phyloP scores from a whole-genome alignment of 2,329 filamentous ascomycete genomes.

The Sarocladium kiliense region DNA sequence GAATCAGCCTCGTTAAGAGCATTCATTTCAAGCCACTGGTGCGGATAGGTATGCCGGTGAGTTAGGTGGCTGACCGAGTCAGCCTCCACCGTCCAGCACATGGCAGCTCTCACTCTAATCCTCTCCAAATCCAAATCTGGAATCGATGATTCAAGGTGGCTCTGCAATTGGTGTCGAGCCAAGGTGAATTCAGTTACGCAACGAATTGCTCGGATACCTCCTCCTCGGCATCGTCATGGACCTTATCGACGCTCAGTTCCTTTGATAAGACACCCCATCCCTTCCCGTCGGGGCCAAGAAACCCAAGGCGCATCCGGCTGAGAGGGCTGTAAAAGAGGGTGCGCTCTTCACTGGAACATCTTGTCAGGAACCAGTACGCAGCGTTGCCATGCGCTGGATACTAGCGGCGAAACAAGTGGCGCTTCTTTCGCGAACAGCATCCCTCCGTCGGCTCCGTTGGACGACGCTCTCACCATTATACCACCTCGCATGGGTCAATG shows the following conservation, averaged over 20 bases:
- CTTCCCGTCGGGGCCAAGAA: slow-evolving; percentile 1
- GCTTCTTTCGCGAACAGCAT: not conserved
- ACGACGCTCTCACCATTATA: not conserved
- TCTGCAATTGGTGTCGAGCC: not conserved
- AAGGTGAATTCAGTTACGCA: slow-evolving; percentile 2
- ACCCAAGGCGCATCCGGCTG: not conserved
- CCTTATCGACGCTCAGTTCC: not conserved
- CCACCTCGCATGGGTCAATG: not conserved
- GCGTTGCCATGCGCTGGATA: no score
- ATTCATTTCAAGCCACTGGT: not conserved
- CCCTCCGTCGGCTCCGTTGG: not conserved
- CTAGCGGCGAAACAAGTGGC: not conserved
- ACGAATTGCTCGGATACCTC: not conserved
- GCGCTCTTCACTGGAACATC: not conserved
- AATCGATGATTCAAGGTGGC: no score
- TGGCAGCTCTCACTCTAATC: not conserved
- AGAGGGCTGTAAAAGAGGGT: not conserved
- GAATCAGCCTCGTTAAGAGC: not conserved
- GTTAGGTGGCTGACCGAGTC: not conserved
- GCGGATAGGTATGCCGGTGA: not conserved
- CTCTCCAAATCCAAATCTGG: not conserved
- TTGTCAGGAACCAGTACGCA: no score
- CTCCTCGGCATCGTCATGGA: not conserved
- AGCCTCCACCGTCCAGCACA: not conserved
- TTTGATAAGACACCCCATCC: not conserved